Evolutionary conservation across 129 eudicot species (phyloP).

Genomic region (Daucus carota): DNA sequence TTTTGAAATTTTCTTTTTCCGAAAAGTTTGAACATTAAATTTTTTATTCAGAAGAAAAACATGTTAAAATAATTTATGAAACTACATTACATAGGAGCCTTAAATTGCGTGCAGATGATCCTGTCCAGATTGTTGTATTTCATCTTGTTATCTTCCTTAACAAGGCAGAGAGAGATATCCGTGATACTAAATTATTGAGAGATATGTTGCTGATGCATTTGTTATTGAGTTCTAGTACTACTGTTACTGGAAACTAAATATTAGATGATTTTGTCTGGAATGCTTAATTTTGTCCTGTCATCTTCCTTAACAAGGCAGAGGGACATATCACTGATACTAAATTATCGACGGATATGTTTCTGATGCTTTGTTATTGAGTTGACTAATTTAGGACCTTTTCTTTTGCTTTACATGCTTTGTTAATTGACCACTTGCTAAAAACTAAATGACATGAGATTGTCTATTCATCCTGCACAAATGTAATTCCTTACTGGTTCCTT

Average conservation of each 20-base stretch:
- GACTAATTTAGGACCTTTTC: background rate
- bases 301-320: background rate
- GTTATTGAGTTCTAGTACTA: slow-evolving; percentile 59
- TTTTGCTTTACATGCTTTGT: background rate
- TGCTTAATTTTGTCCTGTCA: background rate
- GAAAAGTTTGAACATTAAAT: too few relatives aligned
- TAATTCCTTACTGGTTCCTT: background rate
- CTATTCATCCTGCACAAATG: background rate
- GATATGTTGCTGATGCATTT: too few relatives aligned
- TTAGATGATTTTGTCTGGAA: background rate
- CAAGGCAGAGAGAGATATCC: too few relatives aligned
- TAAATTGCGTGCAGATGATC: too few relatives aligned
- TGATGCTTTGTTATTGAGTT: background rate
- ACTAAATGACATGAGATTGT: background rate
- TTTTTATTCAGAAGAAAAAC: too few relatives aligned
- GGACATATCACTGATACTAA: background rate
- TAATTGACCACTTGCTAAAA: background rate
- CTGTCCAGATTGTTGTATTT: too few relatives aligned
- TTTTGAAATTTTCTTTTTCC: too few relatives aligned
- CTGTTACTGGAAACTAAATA: slow-evolving; percentile 32
- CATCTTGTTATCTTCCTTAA: too few relatives aligned
- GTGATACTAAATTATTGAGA: too few relatives aligned
- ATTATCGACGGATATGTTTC: background rate
- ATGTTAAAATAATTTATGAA: too few relatives aligned
- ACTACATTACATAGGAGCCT: too few relatives aligned